phyloP scores from a whole-genome alignment of 129 eudicot genomes.

The Smallanthus sonchifolius region DNA sequence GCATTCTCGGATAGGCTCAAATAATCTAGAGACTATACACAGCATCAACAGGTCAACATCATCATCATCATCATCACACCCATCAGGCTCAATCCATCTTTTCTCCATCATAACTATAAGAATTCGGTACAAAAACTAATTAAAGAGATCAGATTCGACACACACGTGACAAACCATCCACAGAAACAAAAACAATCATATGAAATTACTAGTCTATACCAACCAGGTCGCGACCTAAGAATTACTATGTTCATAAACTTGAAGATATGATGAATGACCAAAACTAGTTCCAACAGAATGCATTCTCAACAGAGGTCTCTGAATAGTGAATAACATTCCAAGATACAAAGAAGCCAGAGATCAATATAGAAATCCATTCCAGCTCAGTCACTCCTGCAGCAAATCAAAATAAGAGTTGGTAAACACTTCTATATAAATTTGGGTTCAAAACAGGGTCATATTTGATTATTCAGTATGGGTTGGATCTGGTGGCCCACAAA shows the following conservation, averaged over 20 bases:
- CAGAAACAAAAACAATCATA: slow-evolving; percentile 7
- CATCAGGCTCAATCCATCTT: slow-evolving; percentile 35
- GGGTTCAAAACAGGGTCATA: neutral
- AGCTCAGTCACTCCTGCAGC: slow-evolving; percentile 37
- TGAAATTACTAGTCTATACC: slow-evolving; percentile 9
- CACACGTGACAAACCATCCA: slow-evolving; percentile 6
- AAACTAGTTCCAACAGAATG: slow-evolving; percentile 22
- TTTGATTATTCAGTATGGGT: neutral
- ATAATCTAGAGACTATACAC: slow-evolving; percentile 30
- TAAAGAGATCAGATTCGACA: neutral
- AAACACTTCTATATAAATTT: neutral
- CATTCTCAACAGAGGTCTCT: neutral
- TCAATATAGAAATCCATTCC: neutral
- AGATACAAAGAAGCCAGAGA: slow-evolving; percentile 13
- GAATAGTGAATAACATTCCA: slow-evolving; percentile 17
- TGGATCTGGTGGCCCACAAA: neutral
- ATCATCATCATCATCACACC: slow-evolving; percentile 33
- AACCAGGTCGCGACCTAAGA: slow-evolving; percentile 3
- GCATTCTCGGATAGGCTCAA: slow-evolving; percentile 19
- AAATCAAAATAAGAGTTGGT: slow-evolving; percentile 14
- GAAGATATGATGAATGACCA: slow-evolving; percentile 20
- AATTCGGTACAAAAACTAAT: slow-evolving; percentile 24
- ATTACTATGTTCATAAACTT: slow-evolving; percentile 25
- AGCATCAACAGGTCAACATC: slow-evolving; percentile 45
- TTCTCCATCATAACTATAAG: slow-evolving; percentile 49